Percentiles rank a stretch among this genome's conserved stretches.
Conservation (phyloP, 1,139 yeast species). For the Yamadazyma mexicana region DNA sequence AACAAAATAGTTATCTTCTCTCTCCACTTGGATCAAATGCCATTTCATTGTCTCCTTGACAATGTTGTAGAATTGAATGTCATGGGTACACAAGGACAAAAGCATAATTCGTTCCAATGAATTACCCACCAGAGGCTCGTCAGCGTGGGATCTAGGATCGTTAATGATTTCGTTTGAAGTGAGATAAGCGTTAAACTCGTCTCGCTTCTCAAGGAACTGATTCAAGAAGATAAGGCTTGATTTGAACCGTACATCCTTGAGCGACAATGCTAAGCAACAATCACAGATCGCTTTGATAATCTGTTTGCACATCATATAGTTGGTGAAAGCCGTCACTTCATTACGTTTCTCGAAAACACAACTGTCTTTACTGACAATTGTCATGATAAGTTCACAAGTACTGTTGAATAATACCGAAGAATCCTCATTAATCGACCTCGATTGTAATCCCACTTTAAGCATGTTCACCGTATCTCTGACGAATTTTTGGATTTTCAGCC, state of each 20-base stretch:
- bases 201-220: constrained; percentile 23
- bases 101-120: constrained; percentile 46
- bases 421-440: constrained; percentile 18
- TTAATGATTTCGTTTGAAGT: constrained; percentile 23
- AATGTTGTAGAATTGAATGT: constrained; percentile 54
- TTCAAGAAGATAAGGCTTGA: constrained; percentile 39
- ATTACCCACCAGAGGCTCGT: constrained; percentile 14
- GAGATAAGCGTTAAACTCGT: constrained; percentile 22
- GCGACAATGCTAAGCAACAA: constrained; percentile 33
- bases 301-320: constrained; percentile 31
- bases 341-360: constrained; percentile 20
- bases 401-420: constrained; percentile 32
- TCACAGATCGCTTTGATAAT: constrained; percentile 39
- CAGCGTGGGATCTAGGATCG: constrained; percentile 15
- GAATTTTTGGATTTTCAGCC: constrained; percentile 21
- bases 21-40: constrained; percentile 38
- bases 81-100: constrained; percentile 56
- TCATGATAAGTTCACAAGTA: constrained; percentile 35
- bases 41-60: constrained; percentile 51
- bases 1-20: constrained; percentile 9
- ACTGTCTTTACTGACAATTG: constrained; percentile 25
- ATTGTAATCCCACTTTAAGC: constrained; percentile 33
- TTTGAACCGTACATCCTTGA: constrained; percentile 40
- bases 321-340: constrained; percentile 25
- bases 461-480: constrained; percentile 32